phyloP scores from a whole-genome alignment of 768 basidiomycete species.

The Pleurotus tuoliensis region DNA sequence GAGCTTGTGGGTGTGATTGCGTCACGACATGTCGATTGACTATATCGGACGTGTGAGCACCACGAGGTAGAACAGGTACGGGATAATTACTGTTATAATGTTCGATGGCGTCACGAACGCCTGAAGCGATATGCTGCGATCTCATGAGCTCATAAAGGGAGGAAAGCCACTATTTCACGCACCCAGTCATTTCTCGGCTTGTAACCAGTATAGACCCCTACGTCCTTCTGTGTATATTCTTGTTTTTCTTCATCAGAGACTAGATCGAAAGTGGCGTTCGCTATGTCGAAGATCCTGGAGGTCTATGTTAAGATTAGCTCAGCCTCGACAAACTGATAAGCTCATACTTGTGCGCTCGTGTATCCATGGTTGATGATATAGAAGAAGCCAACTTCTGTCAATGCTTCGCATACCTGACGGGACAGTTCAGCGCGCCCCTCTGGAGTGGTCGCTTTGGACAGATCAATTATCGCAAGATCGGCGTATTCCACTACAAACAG shows the following conservation, averaged over 20 bases:
- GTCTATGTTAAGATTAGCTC: constrained; percentile 23
- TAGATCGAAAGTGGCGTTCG: constrained; percentile 37
- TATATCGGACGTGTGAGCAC: constrained; percentile 14
- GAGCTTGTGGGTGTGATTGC: constrained; percentile 42
- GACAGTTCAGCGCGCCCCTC: constrained; percentile 36
- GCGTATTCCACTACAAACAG: constrained; percentile 31
- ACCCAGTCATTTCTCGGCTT: constrained; percentile 51
- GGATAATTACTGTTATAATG: constrained; percentile 34
- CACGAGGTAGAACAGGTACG: too few relatives aligned
- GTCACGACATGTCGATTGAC: constrained; percentile 49
- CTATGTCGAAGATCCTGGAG: constrained; percentile 44
- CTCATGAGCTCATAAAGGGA: background rate
- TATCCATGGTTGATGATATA: constrained; percentile 49
- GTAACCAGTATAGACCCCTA: constrained; percentile 49
- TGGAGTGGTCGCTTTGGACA: constrained; percentile 33
- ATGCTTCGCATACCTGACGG: constrained; percentile 38
- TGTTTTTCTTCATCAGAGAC: constrained; percentile 40
- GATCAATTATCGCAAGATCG: constrained; percentile 49
- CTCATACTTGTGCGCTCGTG: constrained; percentile 32
- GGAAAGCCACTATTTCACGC: background rate
- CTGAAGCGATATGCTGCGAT: constrained; percentile 33
- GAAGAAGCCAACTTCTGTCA: constrained; percentile 40
- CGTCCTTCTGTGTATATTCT: constrained; percentile 33
- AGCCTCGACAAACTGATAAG: background rate
- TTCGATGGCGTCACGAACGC: constrained; percentile 40